These are phyloP conservation scores for Chloroidium sp. DNA, from an alignment of 163 green algal genomes.

Conservation along the genomic window DNA sequence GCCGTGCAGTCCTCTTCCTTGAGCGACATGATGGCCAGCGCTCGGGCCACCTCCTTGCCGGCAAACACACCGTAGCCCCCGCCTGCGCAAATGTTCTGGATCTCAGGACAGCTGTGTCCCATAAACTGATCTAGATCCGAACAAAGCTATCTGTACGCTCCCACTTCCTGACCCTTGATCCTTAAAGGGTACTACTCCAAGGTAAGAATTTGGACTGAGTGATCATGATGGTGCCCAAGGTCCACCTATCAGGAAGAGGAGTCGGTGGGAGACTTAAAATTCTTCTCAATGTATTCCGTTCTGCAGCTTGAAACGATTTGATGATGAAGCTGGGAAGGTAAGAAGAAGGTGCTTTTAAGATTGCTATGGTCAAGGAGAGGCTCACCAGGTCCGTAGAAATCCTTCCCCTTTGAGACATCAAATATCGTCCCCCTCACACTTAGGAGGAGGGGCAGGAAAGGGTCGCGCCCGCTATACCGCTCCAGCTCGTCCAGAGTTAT, in stretches of 20 bases:
- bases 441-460: conserved; percentile 46
- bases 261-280: no score
- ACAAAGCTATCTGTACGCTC: no score
- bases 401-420: conserved; percentile 55
- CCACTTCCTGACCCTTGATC: no score
- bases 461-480: conserved; percentile 60
- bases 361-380: not conserved
- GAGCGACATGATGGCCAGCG: conserved; percentile 60
- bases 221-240: no score
- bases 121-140: no score
- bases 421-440: conserved; percentile 64
- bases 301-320: no score
- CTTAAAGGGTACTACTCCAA: no score
- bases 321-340: no score
- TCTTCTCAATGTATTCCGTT: no score
- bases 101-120: not conserved
- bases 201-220: no score
- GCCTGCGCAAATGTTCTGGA: conserved; percentile 16
- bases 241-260: no score
- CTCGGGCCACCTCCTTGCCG: conserved; percentile 64
- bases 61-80: conserved; percentile 58
- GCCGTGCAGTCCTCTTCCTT: conserved; percentile 45
- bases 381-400: conserved; percentile 73
- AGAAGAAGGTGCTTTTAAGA: not conserved
- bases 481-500: conserved; percentile 41